Base-by-base conservation (phyloP, 345 rosid species). In the Syzygium aromaticum region DNA sequence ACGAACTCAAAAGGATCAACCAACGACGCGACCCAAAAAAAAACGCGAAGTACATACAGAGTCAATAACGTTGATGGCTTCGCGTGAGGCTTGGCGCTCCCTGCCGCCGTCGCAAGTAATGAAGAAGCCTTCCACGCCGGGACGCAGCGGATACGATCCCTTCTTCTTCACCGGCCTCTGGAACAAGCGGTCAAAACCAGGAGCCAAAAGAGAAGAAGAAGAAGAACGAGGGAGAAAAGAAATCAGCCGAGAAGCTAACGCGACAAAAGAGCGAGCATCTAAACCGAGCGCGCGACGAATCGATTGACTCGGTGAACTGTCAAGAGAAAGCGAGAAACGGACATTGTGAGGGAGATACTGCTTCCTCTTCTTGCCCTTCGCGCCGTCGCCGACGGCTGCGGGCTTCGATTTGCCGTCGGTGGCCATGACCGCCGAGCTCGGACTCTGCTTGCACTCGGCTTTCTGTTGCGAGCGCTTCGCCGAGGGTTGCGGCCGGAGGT, bases 61-160 rank as follows among this genome's bases (percentile, higher is more conserved):
- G 88, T 96, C 99, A 78, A 97, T 91, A 91, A 96, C 98, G 88
- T 92, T 92, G 77, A 95, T 87, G 84, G 98, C 99, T 91, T 97
- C 99, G 56, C 91, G 93, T 89, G 97, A 89, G 87, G 98, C 99
- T 92, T 97, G 98, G 84, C 90, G 93, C 86, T 97, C 98, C 84
- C 98, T 92, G 53, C 99, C 98, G 52, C 99, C 98, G 90, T 96
- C 99, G 82, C 99, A 97, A 38, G 98, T 94, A 87, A 97, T 94
- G 89, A 97, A 94, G 92, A 96, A 97, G 54, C 98, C 99, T 89
- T 94, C 94, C 3, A 97, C 94, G 14, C 99, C 99, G 5, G 98
- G 96, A 86, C 89, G 95, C 52, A 96, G 86, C 40, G 98, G 99
- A 89, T 96, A 97, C 14, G 96, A 86, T 1, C 98, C 98, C 91